A percentile compares a stretch with the other conserved stretches of the same genome.
Evolutionary conservation across 208 protist genomes (phyloP).

Genomic region (Balamuthia mandrillaris): DNA sequence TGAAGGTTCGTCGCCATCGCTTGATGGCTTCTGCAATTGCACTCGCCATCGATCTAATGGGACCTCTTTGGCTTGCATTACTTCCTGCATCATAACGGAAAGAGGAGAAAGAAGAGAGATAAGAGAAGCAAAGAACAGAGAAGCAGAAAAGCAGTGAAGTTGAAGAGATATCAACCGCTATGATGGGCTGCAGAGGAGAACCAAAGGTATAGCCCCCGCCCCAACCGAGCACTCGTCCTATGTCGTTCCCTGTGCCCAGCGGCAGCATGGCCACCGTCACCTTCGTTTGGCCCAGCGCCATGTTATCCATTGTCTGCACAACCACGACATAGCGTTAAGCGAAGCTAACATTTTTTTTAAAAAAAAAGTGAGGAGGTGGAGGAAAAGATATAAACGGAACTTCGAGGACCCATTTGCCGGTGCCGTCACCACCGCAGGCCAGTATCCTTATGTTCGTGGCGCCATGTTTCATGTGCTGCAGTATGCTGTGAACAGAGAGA

Average conservation of each 20-base stretch:
- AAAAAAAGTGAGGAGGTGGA: too few relatives aligned
- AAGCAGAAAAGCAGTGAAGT: too few relatives aligned
- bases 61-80: conserved; percentile 10
- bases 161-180: too few relatives aligned
- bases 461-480: conserved; percentile 23
- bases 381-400: too few relatives aligned
- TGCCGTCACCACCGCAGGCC: conserved; percentile 29
- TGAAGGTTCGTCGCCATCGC: neutral
- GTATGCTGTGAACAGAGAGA: neutral
- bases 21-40: neutral
- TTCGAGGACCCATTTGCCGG: conserved; percentile 33
- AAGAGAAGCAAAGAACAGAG: too few relatives aligned
- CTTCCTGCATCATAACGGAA: conserved; percentile 41
- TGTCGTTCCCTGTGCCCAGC: conserved; percentile 30
- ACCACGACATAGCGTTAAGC: too few relatives aligned
- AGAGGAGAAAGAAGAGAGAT: too few relatives aligned
- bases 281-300: neutral
- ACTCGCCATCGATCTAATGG: conserved; percentile 49
- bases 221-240: conserved; percentile 12
- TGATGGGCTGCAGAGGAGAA: too few relatives aligned
- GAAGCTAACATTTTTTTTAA: too few relatives aligned
- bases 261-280: neutral
- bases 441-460: neutral
- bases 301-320: conserved; percentile 12
- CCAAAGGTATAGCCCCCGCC: neutral